phyloP scores from a whole-genome alignment of 257 asterid genomes.

The Fraxinus pennsylvanica region DNA sequence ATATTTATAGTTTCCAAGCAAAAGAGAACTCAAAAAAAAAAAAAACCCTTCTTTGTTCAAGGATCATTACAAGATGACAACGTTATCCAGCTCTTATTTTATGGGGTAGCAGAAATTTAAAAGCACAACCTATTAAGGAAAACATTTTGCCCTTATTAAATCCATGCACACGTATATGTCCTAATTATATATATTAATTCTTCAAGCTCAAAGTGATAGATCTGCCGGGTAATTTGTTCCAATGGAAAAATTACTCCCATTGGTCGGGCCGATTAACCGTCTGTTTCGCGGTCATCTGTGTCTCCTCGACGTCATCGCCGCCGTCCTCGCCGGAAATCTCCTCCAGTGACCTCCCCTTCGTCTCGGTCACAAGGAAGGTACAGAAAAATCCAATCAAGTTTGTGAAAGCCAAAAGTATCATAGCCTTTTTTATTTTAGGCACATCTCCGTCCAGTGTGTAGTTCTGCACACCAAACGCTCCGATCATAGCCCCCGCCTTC shows the following conservation, averaged over 20 bases:
- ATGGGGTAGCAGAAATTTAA: neutral
- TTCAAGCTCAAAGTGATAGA: slow-evolving; percentile 25
- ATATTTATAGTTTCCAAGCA: neutral
- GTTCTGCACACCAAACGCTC: slow-evolving; percentile 4
- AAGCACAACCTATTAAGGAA: neutral
- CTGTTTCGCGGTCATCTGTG: slow-evolving; percentile 8
- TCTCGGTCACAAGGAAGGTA: slow-evolving; percentile 7
- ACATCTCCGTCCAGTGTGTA: neutral
- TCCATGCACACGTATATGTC: neutral
- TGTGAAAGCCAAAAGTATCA: neutral
- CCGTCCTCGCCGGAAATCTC: neutral
- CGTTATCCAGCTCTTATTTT: neutral
- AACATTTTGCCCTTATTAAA: neutral
- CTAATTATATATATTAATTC: neutral
- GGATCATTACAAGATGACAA: neutral
- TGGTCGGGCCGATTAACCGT: slow-evolving; percentile 18
- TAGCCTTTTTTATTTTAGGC: neutral
- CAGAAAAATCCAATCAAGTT: neutral
- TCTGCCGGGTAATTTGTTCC: neutral
- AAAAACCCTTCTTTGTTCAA: neutral
- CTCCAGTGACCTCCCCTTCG: slow-evolving; percentile 10
- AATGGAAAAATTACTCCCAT: slow-evolving; percentile 25
- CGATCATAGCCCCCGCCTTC: slow-evolving; percentile 5
- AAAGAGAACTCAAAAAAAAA: neutral
- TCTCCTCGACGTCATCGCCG: neutral